phyloP scores from a whole-genome alignment of 805 yeast species.

The Pichia californica region DNA sequence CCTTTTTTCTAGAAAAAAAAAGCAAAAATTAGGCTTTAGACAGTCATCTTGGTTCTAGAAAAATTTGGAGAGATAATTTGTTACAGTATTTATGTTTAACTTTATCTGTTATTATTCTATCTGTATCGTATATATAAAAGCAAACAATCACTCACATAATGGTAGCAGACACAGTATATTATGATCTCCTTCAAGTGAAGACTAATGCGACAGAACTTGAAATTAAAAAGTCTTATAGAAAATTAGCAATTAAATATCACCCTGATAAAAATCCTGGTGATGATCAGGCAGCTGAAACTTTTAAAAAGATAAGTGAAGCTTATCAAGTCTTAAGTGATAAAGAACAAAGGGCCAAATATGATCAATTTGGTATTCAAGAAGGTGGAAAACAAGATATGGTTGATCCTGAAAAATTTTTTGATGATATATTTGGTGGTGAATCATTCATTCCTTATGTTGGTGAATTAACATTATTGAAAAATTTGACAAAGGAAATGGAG shows the following conservation, averaged over 20 bases:
- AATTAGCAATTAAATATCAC: slow-evolving; percentile 81
- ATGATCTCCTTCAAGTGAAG: slow-evolving; percentile 67
- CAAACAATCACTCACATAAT: slow-evolving; percentile 33
- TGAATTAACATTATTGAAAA: slow-evolving; percentile 62
- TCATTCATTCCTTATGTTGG: slow-evolving; percentile 76
- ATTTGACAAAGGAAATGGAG: slow-evolving; percentile 50
- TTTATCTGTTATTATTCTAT: too few species aligned
- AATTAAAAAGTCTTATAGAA: slow-evolving; percentile 90
- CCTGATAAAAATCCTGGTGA: slow-evolving; percentile 98
- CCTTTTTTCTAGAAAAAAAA: too few species aligned
- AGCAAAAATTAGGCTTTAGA: too few species aligned
- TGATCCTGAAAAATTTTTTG: slow-evolving; percentile 83
- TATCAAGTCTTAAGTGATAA: slow-evolving; percentile 77
- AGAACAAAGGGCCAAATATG: slow-evolving; percentile 64
- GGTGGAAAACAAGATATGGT: slow-evolving; percentile 60
- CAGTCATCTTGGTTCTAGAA: too few species aligned
- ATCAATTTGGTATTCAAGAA: slow-evolving; percentile 57
- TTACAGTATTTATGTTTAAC: too few species aligned
- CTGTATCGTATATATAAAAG: too few species aligned
- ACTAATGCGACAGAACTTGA: slow-evolving; percentile 71
- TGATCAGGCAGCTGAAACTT: slow-evolving; percentile 79
- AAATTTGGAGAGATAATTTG: too few species aligned
- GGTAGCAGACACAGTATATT: slow-evolving; percentile 85
- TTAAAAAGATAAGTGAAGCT: slow-evolving; percentile 70
- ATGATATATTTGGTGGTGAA: slow-evolving; percentile 79